These are phyloP conservation scores for Colletotrichum echinochloae DNA, from an alignment of 2,329 filamentous ascomycete species.

Conservation along the genomic window DNA sequence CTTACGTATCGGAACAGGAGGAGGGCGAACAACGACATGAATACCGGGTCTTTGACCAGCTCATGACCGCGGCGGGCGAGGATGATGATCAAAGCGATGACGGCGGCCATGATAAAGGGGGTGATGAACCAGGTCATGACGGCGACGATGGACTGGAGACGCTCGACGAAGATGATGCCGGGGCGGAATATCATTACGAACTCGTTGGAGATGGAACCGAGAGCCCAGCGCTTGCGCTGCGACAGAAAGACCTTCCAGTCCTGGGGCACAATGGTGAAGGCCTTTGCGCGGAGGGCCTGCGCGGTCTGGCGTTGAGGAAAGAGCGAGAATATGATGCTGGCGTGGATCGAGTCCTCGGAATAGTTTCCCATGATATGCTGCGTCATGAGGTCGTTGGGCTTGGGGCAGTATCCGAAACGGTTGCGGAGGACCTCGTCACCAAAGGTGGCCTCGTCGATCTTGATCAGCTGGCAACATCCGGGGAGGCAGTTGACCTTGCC, in stretches of 20 bases:
- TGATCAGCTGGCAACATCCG: conserved; percentile 63
- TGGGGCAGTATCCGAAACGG: conserved; percentile 61
- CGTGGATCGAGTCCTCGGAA: conserved; percentile 63
- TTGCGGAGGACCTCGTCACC: conserved; percentile 59
- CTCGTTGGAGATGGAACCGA: conserved; percentile 62
- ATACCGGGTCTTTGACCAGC: conserved; percentile 51
- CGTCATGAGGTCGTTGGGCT: conserved; percentile 61
- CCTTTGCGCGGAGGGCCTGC: conserved; percentile 60
- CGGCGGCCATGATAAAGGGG: conserved; percentile 57
- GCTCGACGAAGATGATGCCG: conserved; percentile 56
- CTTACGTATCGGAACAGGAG: conserved; percentile 56
- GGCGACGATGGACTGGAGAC: conserved; percentile 59
- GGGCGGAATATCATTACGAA: conserved; percentile 60
- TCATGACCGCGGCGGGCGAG: conserved; percentile 49
- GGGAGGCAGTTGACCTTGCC: conserved; percentile 63
- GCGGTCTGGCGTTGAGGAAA: conserved; percentile 58
- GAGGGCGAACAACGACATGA: conserved; percentile 53
- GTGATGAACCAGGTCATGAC: conserved; percentile 60
- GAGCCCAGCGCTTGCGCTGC: conserved; percentile 61
- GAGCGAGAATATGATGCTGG: conserved; percentile 60
- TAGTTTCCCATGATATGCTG: conserved; percentile 62
- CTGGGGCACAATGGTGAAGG: conserved; percentile 60
- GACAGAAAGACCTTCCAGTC: conserved; percentile 60
- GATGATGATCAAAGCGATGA: conserved; percentile 52
- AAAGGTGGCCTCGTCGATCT: conserved; percentile 61